Conservation (phyloP, 2,329 filamentous ascomycete genomes). For the Sphaerulina vaccinii region DNA sequence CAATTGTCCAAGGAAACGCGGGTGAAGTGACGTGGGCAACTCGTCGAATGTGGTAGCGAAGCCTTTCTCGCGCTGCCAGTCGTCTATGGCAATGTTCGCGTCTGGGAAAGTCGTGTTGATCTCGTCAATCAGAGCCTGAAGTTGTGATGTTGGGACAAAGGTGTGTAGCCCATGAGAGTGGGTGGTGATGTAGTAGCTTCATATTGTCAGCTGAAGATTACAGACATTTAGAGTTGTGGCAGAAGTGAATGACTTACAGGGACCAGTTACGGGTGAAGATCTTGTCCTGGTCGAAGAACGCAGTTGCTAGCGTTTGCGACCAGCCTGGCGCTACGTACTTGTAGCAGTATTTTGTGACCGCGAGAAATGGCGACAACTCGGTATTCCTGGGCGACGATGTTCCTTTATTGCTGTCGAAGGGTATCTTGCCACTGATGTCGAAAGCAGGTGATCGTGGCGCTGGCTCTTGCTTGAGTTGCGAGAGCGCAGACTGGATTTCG, state of each 20-base stretch:
- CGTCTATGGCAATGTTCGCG: slow-evolving; percentile 59
- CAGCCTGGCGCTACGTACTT: slow-evolving; percentile 54
- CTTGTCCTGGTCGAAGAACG: slow-evolving; percentile 58
- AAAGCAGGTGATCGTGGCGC: slow-evolving; percentile 3
- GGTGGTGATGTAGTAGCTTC: slow-evolving; percentile 32
- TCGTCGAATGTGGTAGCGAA: slow-evolving; percentile 68
- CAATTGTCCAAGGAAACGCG: slow-evolving; percentile 65
- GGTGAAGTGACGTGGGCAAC: slow-evolving; percentile 60
- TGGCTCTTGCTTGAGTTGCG: background rate
- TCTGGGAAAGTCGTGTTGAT: slow-evolving; percentile 60
- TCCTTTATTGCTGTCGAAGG: slow-evolving; percentile 31
- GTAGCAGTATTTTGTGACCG: slow-evolving; percentile 59
- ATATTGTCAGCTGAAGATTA: slow-evolving; percentile 13
- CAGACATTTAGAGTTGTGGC: background rate
- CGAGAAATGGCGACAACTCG: slow-evolving; percentile 43
- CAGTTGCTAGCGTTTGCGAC: slow-evolving; percentile 51
- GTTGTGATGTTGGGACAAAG: slow-evolving; percentile 66
- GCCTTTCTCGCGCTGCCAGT: slow-evolving; percentile 49
- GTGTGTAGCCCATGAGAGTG: slow-evolving; percentile 54
- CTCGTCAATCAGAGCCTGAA: slow-evolving; percentile 61
- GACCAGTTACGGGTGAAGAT: slow-evolving; percentile 68
- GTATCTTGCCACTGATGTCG: slow-evolving; percentile 14
- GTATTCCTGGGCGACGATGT: slow-evolving; percentile 37
- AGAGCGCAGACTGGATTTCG: background rate
- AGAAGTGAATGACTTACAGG: slow-evolving; percentile 58